Evolutionary conservation across 768 basidiomycete species (phyloP).

Genomic region (Fistulinella prunicolor): DNA sequence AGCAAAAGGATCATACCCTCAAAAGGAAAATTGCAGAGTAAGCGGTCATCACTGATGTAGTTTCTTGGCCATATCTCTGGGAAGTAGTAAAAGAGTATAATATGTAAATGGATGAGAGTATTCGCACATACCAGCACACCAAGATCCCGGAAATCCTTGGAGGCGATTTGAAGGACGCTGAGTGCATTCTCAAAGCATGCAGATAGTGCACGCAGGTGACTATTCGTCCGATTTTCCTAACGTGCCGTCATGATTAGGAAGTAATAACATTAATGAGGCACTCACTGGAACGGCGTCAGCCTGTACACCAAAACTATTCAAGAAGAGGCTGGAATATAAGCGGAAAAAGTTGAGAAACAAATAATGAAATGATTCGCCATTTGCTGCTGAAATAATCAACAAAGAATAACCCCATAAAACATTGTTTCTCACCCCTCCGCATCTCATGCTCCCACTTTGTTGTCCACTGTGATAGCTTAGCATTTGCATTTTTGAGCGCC

Average conservation of each 20-base stretch:
- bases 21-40: constrained; percentile 81
- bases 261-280: constrained; percentile 12
- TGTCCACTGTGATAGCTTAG: constrained; percentile 69
- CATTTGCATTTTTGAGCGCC: constrained; percentile 69
- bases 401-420: neutral
- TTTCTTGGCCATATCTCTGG: constrained; percentile 83
- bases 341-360: constrained; percentile 75
- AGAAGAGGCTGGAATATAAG: constrained; percentile 73
- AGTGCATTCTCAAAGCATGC: constrained; percentile 74
- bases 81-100: constrained; percentile 5
- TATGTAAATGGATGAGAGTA: constrained; percentile 32
- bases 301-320: constrained; percentile 82
- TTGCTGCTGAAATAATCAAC: constrained; percentile 41
- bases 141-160: constrained; percentile 69
- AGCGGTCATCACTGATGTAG: constrained; percentile 81
- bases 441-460: constrained; percentile 72
- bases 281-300: constrained; percentile 55
- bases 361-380: constrained; percentile 72
- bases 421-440: constrained; percentile 50
- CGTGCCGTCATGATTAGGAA: neutral
- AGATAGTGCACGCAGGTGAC: constrained; percentile 65
- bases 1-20: constrained; percentile 45
- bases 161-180: constrained; percentile 66
- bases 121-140: constrained; percentile 60
- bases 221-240: constrained; percentile 55